Conservation (phyloP, 2,329 filamentous ascomycete genomes). For the Aschersonia sp. region DNA sequence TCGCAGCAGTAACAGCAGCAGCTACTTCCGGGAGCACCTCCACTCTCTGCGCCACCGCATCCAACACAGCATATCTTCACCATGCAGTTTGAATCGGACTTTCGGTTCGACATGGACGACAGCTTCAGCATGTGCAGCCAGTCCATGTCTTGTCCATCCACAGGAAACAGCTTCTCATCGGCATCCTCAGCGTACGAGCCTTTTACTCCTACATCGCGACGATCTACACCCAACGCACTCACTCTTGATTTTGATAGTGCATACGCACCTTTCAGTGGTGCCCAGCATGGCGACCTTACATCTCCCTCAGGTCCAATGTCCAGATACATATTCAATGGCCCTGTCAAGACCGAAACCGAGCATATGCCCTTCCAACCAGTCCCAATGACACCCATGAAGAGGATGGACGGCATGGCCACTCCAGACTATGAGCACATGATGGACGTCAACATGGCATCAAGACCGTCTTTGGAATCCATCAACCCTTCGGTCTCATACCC, state of each 20-base stretch:
- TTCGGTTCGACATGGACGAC: conserved; percentile 24
- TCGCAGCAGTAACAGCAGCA: background rate
- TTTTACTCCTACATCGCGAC: conserved; percentile 28
- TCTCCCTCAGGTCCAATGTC: conserved; percentile 18
- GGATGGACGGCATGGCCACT: conserved; percentile 17
- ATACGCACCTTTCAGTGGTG: conserved; percentile 9
- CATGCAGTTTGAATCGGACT: conserved; percentile 25
- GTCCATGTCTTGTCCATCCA: conserved; percentile 19
- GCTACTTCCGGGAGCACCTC: conserved; percentile 1
- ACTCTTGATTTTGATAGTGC: conserved; percentile 22
- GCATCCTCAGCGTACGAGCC: conserved; percentile 26
- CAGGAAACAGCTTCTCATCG: conserved; percentile 23
- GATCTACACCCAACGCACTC: conserved; percentile 25
- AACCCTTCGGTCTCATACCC: conserved; percentile 21
- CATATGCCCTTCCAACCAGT: conserved; percentile 17
- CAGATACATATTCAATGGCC: conserved; percentile 19
- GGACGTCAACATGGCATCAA: conserved; percentile 19
- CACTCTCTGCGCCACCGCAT: conserved; percentile 1
- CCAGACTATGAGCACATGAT: conserved; percentile 24
- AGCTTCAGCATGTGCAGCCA: conserved; percentile 22
- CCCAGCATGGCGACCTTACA: conserved; percentile 19
- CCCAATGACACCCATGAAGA: conserved; percentile 21
- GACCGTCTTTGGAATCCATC: conserved; percentile 19
- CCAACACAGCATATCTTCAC: conserved; percentile 5
- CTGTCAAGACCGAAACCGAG: conserved; percentile 19